These are phyloP conservation scores for Sugiyamaella americana DNA, from an alignment of 805 yeast species.

Conservation along the genomic window DNA sequence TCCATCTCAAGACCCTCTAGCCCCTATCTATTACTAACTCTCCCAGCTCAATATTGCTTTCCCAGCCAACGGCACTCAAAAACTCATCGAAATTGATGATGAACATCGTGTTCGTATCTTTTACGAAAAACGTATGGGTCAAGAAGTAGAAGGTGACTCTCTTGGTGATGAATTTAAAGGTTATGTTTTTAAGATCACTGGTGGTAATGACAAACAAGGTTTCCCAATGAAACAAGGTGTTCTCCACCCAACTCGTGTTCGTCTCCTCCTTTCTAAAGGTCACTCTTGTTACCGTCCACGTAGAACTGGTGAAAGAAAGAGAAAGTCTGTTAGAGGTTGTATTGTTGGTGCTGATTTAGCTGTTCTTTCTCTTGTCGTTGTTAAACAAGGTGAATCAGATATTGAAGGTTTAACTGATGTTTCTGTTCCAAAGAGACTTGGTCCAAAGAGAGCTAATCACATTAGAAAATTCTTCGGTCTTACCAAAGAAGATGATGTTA, in stretches of 20 bases:
- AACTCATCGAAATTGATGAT: constrained; percentile 95
- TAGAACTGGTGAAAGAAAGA: constrained; percentile 99
- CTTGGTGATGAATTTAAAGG: constrained; percentile 99
- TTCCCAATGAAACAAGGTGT: constrained; percentile 99
- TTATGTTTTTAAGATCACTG: constrained; percentile 96
- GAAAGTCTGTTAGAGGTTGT: constrained; percentile 99
- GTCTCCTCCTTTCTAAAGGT: constrained; percentile 87
- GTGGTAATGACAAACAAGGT: constrained; percentile 99
- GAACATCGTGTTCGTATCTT: constrained; percentile 98
- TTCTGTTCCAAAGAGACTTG: constrained; percentile 97
- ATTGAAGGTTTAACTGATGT: constrained; percentile 93
- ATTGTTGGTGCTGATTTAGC: constrained; percentile 96
- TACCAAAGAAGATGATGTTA: constrained; percentile 87
- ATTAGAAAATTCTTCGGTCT: constrained; percentile 99
- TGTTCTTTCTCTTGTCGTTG: constrained; percentile 85
- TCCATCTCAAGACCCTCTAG: no score
- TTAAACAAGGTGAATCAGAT: constrained; percentile 96
- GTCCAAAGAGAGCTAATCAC: constrained; percentile 99
- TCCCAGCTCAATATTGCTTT: constrained; percentile 95
- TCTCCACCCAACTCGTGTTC: constrained; percentile 99
- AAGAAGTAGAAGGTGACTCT: constrained; percentile 98
- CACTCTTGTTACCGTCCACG: constrained; percentile 99
- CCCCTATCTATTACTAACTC: no score
- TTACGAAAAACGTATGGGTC: constrained; percentile 99
- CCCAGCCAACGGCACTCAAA: constrained; percentile 99